Evolutionary conservation across 1,284 basidiomycete genomes (phyloP), one percentile per base, ranked within the genome.

Genomic region (Meira nashicola): DNA sequence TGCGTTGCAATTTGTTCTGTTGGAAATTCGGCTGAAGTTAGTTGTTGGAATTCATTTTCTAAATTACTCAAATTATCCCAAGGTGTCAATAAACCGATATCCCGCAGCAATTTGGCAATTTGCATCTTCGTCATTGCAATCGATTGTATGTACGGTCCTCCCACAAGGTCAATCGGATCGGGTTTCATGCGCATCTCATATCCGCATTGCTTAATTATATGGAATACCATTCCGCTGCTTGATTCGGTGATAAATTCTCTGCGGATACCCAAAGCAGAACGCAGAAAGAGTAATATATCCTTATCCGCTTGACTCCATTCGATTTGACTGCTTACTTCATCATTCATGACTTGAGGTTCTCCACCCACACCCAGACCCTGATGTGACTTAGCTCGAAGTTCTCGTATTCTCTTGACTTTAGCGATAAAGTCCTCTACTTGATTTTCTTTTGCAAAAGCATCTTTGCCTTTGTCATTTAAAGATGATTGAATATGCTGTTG

Each of bases 1-100:
- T 48, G n/a, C 5, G 46, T 48, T 17, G 46, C 14, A n/a, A 23
- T 48, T 14, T 14, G n/a, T 6, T n/a, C 12, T 21, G 19, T 43
- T 43, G 41, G 41, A 19, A 12, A 6, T 25, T 23, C 12, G 12
- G 17, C 46, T 48, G 12, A 21, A 2, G 23, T 25, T 12, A 48
- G 12, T 12, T 48, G 46, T 48, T 23, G 17, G 12, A 48, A 48
- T 48, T 48, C 46, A 5, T 14, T 48, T 6, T 15, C 12, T 23
- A 48, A 17, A 23, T 19, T 48, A 23, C 23, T 48, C 17, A 48
- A 23, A 23, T 48, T 48, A n/a, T 48, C 46, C 46, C 46, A 48
- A 19, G 46, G 46, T 48, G 46, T 23, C 12, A 48, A 14, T 3
- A 48, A 12, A 23, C 46, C 46, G 17, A 48, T 5, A 17, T 48